phyloP scores from a whole-genome alignment of 2,329 filamentous ascomycete genomes.

The Hypoxylon sp. region DNA sequence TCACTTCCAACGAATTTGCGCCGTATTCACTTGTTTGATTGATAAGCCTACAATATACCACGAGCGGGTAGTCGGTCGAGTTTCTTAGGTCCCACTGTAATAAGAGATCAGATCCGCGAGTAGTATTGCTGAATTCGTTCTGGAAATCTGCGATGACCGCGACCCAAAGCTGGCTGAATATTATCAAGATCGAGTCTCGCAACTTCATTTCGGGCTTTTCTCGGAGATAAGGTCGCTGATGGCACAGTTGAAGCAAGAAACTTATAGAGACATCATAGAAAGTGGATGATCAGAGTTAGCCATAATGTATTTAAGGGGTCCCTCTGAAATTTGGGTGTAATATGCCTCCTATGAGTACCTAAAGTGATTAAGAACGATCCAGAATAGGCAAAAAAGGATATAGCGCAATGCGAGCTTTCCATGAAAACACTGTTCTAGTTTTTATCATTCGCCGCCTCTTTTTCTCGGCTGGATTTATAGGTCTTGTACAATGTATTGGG shows the following conservation, averaged over 20 bases:
- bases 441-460: not conserved
- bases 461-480: not conserved
- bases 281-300: not conserved
- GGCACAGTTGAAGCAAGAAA: not conserved
- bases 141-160: conserved; percentile 28
- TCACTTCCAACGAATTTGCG: conserved; percentile 45
- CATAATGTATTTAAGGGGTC: conserved; percentile 3
- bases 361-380: conserved; percentile 11
- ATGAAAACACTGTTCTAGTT: conserved; percentile 2
- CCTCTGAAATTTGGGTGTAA: not conserved
- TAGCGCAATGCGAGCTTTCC: conserved; percentile 4
- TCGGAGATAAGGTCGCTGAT: not conserved
- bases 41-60: conserved; percentile 43
- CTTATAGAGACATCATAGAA: not conserved
- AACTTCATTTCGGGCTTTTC: conserved; percentile 17
- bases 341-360: not conserved
- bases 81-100: conserved; percentile 45
- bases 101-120: conserved; percentile 44
- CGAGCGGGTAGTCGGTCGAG: conserved; percentile 41
- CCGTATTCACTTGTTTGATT: conserved; percentile 46
- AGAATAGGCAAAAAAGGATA: conserved; percentile 33
- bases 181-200: conserved; percentile 2
- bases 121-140: conserved; percentile 41
- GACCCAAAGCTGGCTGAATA: conserved; percentile 19
- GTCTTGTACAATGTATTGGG: not conserved